Percentiles rank a stretch among this genome's conserved stretches.
These are phyloP conservation scores for Raphanus raphanistrum DNA, from an alignment of 345 rosid species.

Conservation along the genomic window DNA sequence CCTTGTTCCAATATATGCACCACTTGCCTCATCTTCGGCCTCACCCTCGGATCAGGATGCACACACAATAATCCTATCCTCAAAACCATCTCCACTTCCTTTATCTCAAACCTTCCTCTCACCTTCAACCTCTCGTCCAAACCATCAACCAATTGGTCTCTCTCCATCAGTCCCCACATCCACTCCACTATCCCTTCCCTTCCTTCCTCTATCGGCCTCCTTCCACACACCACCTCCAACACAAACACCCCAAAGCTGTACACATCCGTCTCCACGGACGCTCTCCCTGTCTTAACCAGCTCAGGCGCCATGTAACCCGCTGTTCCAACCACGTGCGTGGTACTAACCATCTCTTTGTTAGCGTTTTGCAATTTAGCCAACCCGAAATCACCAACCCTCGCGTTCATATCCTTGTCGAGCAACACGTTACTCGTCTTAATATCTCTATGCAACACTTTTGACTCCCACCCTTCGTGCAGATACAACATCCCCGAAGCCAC, in stretches of 20 bases:
- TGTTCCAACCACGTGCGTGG: constrained; percentile 54
- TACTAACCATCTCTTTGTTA: constrained; percentile 51
- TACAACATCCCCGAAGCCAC: constrained; percentile 71
- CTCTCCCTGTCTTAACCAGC: constrained; percentile 49
- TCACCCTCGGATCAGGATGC: constrained; percentile 51
- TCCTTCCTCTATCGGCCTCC: constrained; percentile 49
- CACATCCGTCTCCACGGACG: constrained; percentile 47
- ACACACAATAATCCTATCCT: constrained; percentile 68
- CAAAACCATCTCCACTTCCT: constrained; percentile 52
- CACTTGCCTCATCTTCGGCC: constrained; percentile 82
- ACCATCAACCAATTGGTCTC: constrained; percentile 43
- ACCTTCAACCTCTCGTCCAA: constrained; percentile 48
- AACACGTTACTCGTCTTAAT: constrained; percentile 81
- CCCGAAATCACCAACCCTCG: constrained; percentile 73
- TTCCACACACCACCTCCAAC: constrained; percentile 48
- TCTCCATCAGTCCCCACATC: constrained; percentile 39
- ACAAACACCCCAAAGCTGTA: constrained; percentile 50
- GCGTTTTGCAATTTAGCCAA: constrained; percentile 71
- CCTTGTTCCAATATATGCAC: constrained; percentile 61
- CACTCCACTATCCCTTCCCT: constrained; percentile 46
- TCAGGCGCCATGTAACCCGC: constrained; percentile 82
- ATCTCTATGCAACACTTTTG: constrained; percentile 71
- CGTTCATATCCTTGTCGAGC: constrained; percentile 74
- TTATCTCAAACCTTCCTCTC: constrained; percentile 38
- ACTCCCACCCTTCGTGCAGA: constrained; percentile 78